Percentiles rank a stretch among this genome's conserved stretches.
These are phyloP conservation scores for Forsythia suspensa DNA, from an alignment of 257 asterid species.

Conservation along the genomic window DNA sequence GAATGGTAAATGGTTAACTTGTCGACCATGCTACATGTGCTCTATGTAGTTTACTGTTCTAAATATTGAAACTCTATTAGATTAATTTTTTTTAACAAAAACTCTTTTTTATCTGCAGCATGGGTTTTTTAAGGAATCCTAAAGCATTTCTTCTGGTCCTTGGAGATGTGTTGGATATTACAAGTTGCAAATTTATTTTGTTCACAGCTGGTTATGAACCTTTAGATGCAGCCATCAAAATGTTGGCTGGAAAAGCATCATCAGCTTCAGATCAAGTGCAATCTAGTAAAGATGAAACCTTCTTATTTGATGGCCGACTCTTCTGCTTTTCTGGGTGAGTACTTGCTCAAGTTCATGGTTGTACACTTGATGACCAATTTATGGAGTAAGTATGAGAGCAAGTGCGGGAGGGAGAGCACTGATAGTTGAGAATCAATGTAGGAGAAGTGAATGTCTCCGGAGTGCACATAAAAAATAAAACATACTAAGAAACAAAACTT, in stretches of 20 bases:
- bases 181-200: constrained; percentile 63
- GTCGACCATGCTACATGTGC: not conserved
- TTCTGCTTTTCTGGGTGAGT: constrained; percentile 87
- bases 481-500: not conserved
- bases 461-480: not conserved
- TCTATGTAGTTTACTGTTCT: not conserved
- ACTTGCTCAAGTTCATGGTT: constrained; percentile 4
- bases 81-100: constrained; percentile 10
- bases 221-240: constrained; percentile 62
- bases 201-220: constrained; percentile 86
- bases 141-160: constrained; percentile 54
- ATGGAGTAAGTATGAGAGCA: not conserved
- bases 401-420: not conserved
- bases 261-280: constrained; percentile 41
- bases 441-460: not conserved
- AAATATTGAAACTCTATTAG: not conserved
- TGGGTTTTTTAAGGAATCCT: constrained; percentile 78
- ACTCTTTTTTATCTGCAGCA: constrained; percentile 52
- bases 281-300: constrained; percentile 49
- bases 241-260: constrained; percentile 40
- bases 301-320: constrained; percentile 61
- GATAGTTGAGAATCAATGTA: not conserved
- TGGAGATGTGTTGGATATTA: constrained; percentile 46
- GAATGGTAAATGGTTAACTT: not conserved
- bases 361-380: not conserved